Base-by-base conservation (phyloP, 148 eudicot species). In the Drosera capensis region DNA sequence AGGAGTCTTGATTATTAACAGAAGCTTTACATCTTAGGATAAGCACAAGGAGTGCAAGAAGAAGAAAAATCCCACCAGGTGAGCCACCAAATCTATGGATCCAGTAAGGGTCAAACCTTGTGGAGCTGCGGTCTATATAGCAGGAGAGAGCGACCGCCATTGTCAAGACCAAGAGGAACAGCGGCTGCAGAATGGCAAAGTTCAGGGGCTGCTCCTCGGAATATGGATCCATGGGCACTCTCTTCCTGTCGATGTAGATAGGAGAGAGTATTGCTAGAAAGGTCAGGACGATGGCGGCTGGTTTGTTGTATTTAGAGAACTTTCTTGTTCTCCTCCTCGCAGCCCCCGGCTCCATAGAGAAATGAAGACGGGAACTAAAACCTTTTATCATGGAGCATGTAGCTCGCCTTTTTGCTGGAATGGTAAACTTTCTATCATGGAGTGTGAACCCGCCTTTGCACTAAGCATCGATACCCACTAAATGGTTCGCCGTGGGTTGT, bases 11-110 rank as follows among this genome's bases (percentile, higher is more conserved):
- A 40, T n/a, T 18, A 7, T 23, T 41, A 41, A 41, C 14, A 7
- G 22, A 45, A 23, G 14, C 57, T 25, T 80, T 83, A 20, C 66
- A 75, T 59, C 46, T 80, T 40, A 88, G 49, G 54, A 88, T 71
- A 20, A 88, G 50, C 23, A 65, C 57, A 26, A 88, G 79, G 58
- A 88, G 19, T 20, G 73, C 23, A 15, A 88, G 74, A 45, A 80
- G 23, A 18, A 73, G 20, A 8, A 75, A 24, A 26, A 88, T 66
- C 45, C 97, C 97, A 44, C 74, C 68, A 29, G 94, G 73, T 40
- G 94, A 88, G 8, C 97, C 94, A 28, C 92, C 72, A 39, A 73
- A 71, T 24, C 94, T 68, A 54, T 77, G 79, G 39, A 88, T 88
- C 94, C 90, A 83, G 46, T 68, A 66, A 37, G 79, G 79, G 29